Evolutionary conservation across 1,284 basidiomycete species (phyloP), one percentile per base, ranked within the genome.

Genomic region (Exobasidium cylindrosporum): DNA sequence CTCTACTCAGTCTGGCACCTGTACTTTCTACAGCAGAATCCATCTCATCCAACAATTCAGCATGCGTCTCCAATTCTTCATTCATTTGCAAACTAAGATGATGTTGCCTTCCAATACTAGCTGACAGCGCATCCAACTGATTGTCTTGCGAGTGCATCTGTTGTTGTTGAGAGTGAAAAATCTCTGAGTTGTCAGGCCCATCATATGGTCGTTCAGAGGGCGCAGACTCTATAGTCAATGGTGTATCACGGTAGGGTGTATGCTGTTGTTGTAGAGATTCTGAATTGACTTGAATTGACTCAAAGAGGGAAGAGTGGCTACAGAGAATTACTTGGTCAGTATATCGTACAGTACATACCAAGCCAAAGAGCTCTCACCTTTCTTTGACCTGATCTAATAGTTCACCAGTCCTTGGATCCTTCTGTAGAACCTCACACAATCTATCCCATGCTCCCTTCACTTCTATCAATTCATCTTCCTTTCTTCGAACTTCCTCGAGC

Each of bases 61-160:
- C 57, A 35, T 79, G 77, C 24, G 75, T 52, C 30, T 76, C 76
- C 17, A 79, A 67, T 63, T 79, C 77, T 55, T 79, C 73, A 61
- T 77, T 76, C 76, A 79, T 77, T 44, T 69, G 74, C 54, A 79
- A 21, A 23, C 71, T 72, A 40, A 78, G 60, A 30, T 74, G 62
- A 50, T 74, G 74, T 60, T 79, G 77, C 14, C 77, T 69, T 5
- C 65, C 64, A 30, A 79, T 73, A 11, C 72, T 74, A 0, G 68
- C 64, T 6, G 70, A 60, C 11, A 79, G 66, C 4, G 59, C 46
- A 47, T 79, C 76, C 30, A 79, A 67, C 13, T 78, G 74, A 28
- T 55, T 57, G 24, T 77, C 76, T 29, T 79, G 77, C 13, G 65
- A 60, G 5, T 65, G 50, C 63, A 74, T 70, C 31, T 69, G 64